Evolutionary conservation across 768 basidiomycete genomes (phyloP), one percentile per base, ranked within the genome.

Genomic region (Kondoa subrosea): DNA sequence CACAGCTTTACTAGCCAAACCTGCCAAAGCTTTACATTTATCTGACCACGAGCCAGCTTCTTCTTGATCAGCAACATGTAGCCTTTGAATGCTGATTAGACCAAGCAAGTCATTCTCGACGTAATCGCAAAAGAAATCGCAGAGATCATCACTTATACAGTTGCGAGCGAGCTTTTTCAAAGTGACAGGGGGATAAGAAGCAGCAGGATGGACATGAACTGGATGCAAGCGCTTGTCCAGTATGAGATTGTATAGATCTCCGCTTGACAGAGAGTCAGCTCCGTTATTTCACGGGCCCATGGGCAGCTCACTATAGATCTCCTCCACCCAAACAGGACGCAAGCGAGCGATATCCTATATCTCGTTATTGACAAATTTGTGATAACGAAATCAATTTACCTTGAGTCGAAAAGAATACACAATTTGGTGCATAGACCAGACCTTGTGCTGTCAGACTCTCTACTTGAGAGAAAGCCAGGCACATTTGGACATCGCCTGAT

Each of bases 401-500:
- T 67, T 14, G 1, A 4, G 56, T n/a, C 1, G 68, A 67, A 29
- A 71, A 69, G 4, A 71, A 68, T 3, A 71, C 71, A 64, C 68
- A 69, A 64, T 71, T 71, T 12, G 26, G 16, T 12, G 63, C 26
- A 3, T 1, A 2, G 0, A 8, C 12, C 1, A 65, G n/a, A 3
- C 57, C 62, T 21, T 64, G 66, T 1, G 68, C 68, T 4, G 34
- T 31, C 15, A 32, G 50, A 14, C 40, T 14, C 4, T 40, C 56
- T 15, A 69, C 16, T 4, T 29, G 12, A 0, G 68, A 34, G 65
- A 50, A 21, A 21, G 12, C 40, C 8, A 21, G 8, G 40, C 40
- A 50, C 40, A 50, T 50, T 50, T 50, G 40, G 12, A 50, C 40
- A 50, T 50, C 40, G 40, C 40, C 40, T 50, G 40, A 8, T 86